Evolutionary conservation across 2,329 filamentous ascomycete species (phyloP).

Genomic region (Incumbomyces lentus): DNA sequence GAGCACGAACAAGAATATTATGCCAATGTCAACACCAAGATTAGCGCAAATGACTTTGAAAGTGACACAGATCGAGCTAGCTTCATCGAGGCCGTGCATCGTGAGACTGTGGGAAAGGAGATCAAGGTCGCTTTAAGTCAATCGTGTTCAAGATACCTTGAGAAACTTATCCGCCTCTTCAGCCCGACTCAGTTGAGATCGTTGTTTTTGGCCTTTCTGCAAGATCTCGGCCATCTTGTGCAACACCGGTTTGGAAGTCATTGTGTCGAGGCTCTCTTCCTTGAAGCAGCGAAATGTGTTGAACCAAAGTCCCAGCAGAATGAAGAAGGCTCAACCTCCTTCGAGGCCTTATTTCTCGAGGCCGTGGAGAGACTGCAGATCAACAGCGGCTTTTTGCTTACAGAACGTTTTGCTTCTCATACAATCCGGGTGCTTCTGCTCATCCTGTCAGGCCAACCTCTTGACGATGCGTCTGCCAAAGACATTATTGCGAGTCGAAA

Average conservation of each 20-base stretch:
- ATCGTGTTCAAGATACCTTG: slow-evolving; percentile 86
- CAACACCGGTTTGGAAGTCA: slow-evolving; percentile 96
- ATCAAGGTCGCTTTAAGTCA: slow-evolving; percentile 93
- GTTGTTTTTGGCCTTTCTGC: slow-evolving; percentile 73
- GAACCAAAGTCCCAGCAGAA: slow-evolving; percentile 36
- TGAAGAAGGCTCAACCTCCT: slow-evolving; percentile 46
- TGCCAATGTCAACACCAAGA: slow-evolving; percentile 73
- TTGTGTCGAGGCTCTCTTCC: slow-evolving; percentile 89
- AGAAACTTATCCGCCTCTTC: slow-evolving; percentile 76
- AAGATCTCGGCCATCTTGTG: slow-evolving; percentile 79
- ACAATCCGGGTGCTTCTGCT: slow-evolving; percentile 76
- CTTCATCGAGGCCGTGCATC: slow-evolving; percentile 72
- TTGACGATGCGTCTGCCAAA: slow-evolving; percentile 59
- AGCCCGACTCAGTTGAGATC: slow-evolving; percentile 70
- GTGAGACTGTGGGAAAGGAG: slow-evolving; percentile 82
- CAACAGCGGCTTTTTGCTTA: slow-evolving; percentile 71
- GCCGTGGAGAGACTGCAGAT: slow-evolving; percentile 82
- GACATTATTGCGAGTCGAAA: slow-evolving; percentile 80
- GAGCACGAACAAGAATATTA: slow-evolving; percentile 96
- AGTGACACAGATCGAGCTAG: slow-evolving; percentile 59
- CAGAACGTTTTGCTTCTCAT: slow-evolving; percentile 83
- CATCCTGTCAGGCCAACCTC: slow-evolving; percentile 70
- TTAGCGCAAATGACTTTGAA: slow-evolving; percentile 81
- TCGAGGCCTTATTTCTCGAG: slow-evolving; percentile 76
- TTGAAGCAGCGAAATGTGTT: slow-evolving; percentile 68